A percentile compares a stretch with the other conserved stretches of the same genome.
phyloP scores from a whole-genome alignment of 805 yeast genomes.

The Saturnispora gosingensis region DNA sequence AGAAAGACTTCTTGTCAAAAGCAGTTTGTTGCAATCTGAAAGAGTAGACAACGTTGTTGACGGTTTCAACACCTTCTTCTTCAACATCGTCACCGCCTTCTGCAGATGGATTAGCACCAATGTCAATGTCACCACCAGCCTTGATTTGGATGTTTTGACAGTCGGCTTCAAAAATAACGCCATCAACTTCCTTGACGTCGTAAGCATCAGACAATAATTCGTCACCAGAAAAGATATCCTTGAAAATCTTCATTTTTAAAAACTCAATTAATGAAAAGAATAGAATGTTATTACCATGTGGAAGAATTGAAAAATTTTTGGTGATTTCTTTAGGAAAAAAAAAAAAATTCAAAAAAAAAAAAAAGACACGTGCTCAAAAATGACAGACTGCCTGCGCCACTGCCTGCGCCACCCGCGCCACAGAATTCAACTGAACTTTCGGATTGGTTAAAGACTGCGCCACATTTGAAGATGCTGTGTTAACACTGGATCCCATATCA shows the following conservation, averaged over 20 bases:
- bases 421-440: background rate
- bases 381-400: slow-evolving; percentile 11
- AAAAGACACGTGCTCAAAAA: background rate
- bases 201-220: slow-evolving; percentile 97
- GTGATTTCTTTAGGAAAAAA: slow-evolving; percentile 6
- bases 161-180: slow-evolving; percentile 93
- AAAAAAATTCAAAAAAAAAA: background rate
- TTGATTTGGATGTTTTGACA: slow-evolving; percentile 84
- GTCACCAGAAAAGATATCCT: slow-evolving; percentile 88
- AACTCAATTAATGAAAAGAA: background rate
- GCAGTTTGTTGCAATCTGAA: slow-evolving; percentile 95
- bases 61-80: slow-evolving; percentile 82
- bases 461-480: background rate
- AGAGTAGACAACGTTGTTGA: slow-evolving; percentile 97
- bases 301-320: slow-evolving; percentile 9
- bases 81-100: slow-evolving; percentile 81
- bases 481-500: slow-evolving; percentile 44
- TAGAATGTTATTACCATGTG: background rate
- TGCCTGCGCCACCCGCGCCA: slow-evolving; percentile 3
- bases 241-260: slow-evolving; percentile 32
- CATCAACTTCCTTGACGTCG: slow-evolving; percentile 79
- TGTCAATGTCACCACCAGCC: slow-evolving; percentile 84
- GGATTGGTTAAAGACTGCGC: background rate
- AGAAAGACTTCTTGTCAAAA: slow-evolving; percentile 96
- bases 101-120: slow-evolving; percentile 99